Evolutionary conservation across 495 filamentous ascomycete species (phyloP), one percentile per base, ranked within the genome.

Genomic region (Chaetomium cochliodes): DNA sequence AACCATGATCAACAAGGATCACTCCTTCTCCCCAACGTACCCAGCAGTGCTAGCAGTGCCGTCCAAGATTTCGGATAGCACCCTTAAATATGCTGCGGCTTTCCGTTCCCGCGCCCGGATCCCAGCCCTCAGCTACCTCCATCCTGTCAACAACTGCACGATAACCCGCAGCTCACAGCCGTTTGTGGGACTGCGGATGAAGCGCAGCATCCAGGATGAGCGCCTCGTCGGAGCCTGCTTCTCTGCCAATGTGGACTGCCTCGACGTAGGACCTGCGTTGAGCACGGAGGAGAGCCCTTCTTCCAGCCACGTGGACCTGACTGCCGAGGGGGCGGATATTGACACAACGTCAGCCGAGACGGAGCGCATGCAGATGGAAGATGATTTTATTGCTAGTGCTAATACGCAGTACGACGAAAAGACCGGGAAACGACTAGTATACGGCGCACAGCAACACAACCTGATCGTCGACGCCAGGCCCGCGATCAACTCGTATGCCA

Each of bases 131-230:
- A 90, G 91, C 37, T 99, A 99, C 73, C 84, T 97, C 13, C 94
- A 99, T 75, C 92, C 94, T 2, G 82, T 98, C 63, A 99, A 98
- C 76, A 96, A 96, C 73, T 97, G 94, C 74, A 92, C 92, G 28
- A 98, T 99, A 66, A 97, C 93, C 4, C 82, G 94, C 66, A 96
- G 93, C 72, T 94, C 96, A 4, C 94, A 99, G 76, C 94, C 94
- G 2, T 77, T 96, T 63, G 90, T 93, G 20, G 94, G 94, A 4
- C 85, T 98, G 16, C 85, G 90, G 59, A 87, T 90, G 57, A 93
- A 96, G 68, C 86, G 94, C 53, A 97, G 91, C 74, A 91, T 96
- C 55, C 94, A 99, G 70, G 94, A 99, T 73, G 94, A 99, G 73
- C 92, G 91, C 72, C 85, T 99, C 5, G 86, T 99, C 44, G 87